A percentile compares a stretch with the other conserved stretches of the same genome.
Evolutionary conservation across 768 basidiomycete genomes (phyloP).

Genomic region (Leccinum fibrillosum): DNA sequence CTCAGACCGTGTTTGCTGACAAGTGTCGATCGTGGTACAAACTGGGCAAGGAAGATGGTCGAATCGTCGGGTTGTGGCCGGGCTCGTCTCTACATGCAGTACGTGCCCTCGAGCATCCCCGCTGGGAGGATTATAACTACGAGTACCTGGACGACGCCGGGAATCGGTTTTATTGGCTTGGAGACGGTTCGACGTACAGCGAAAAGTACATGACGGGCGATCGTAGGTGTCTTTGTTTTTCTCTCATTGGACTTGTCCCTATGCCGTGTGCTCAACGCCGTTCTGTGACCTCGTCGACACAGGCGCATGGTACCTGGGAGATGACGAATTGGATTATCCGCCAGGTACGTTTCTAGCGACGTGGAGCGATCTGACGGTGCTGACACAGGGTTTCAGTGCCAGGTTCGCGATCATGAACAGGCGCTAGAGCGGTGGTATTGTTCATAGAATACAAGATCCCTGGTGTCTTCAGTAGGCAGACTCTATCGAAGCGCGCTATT

Average conservation of each 20-base stretch:
- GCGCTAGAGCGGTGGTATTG: no score
- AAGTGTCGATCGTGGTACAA: slow-evolving; percentile 68
- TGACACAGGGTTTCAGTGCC: background rate
- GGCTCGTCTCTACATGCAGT: slow-evolving; percentile 53
- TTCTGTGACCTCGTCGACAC: background rate
- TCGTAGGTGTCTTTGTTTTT: slow-evolving; percentile 24
- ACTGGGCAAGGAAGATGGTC: slow-evolving; percentile 51
- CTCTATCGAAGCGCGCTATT: no score
- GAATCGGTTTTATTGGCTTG: slow-evolving; percentile 58
- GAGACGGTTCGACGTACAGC: slow-evolving; percentile 53
- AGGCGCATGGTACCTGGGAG: slow-evolving; percentile 16
- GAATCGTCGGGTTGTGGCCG: slow-evolving; percentile 58
- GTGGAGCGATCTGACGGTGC: background rate
- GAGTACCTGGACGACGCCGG: slow-evolving; percentile 40
- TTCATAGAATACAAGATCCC: no score
- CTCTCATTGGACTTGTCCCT: slow-evolving; percentile 32
- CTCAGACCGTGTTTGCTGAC: slow-evolving; percentile 54
- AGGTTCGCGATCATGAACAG: background rate
- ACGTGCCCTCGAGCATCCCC: slow-evolving; percentile 47
- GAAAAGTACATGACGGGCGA: slow-evolving; percentile 43
- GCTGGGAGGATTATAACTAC: slow-evolving; percentile 65
- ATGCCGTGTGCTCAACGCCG: slow-evolving; percentile 34
- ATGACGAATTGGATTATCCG: slow-evolving; percentile 14
- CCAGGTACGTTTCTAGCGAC: slow-evolving; percentile 3
- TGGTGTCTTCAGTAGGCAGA: no score